Percentiles rank a stretch among this genome's conserved stretches.
Evolutionary conservation across 495 filamentous ascomycete species (phyloP).

Genomic region (Acidomyces sp.): DNA sequence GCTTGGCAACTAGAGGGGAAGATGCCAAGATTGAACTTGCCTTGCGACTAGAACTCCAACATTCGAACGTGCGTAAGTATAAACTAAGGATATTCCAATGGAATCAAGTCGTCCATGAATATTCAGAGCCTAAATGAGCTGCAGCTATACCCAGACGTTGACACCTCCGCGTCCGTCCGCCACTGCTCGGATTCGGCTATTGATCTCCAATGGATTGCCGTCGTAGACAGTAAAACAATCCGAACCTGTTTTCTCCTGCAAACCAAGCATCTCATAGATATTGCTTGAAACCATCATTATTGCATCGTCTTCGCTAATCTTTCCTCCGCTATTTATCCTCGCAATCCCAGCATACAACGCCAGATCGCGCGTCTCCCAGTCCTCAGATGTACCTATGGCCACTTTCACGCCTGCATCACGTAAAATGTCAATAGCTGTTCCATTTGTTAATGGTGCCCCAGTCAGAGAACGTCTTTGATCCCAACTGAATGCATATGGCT

Average conservation of each 20-base stretch:
- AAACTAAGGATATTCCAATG: too few species aligned
- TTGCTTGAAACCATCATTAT: conserved; percentile 36
- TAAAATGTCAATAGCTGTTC: conserved; percentile 35
- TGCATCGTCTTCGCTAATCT: conserved; percentile 29
- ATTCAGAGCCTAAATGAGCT: too few species aligned
- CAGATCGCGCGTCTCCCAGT: conserved; percentile 36
- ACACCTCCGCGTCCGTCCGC: conserved; percentile 12
- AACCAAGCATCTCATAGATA: conserved; percentile 36
- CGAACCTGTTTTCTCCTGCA: conserved; percentile 18
- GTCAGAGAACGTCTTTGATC: conserved; percentile 23
- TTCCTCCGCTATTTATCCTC: conserved; percentile 33
- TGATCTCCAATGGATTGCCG: conserved; percentile 22
- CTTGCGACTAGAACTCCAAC: too few species aligned
- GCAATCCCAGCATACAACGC: conserved; percentile 38
- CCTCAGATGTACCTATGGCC: conserved; percentile 36
- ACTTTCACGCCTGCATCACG: conserved; percentile 33
- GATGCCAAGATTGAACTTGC: too few species aligned
- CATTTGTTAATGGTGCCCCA: conserved; percentile 29
- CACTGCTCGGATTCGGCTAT: conserved; percentile 16
- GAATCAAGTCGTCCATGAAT: too few species aligned
- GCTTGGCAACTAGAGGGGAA: too few species aligned
- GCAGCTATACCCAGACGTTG: conserved; percentile 5
- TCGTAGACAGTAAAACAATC: conserved; percentile 22
- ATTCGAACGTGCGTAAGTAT: too few species aligned
- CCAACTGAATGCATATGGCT: conserved; percentile 18